These are phyloP conservation scores for Hypoxylon trugodes DNA, from an alignment of 495 filamentous ascomycete species.

Conservation along the genomic window DNA sequence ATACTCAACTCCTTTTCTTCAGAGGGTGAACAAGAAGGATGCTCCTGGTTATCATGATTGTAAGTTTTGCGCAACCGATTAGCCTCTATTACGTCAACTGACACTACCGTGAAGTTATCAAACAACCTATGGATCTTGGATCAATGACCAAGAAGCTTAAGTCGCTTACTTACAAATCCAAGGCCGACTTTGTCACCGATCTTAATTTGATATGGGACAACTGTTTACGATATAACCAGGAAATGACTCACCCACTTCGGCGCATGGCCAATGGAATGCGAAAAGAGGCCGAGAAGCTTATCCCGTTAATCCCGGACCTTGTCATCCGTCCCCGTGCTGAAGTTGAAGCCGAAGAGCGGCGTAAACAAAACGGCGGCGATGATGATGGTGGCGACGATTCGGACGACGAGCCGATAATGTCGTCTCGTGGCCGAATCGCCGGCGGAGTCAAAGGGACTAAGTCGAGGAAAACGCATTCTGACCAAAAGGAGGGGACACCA, in stretches of 20 bases:
- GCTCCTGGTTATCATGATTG: conserved; percentile 93
- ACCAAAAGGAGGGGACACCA: conserved; percentile 83
- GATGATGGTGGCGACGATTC: conserved; percentile 88
- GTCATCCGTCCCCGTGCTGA: conserved; percentile 88
- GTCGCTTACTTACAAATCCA: conserved; percentile 84
- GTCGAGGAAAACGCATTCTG: conserved; percentile 77
- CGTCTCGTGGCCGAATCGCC: conserved; percentile 90
- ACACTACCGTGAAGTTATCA: conserved; percentile 73
- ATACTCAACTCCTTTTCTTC: conserved; percentile 91
- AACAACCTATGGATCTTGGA: conserved; percentile 97
- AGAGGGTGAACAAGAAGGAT: conserved; percentile 93
- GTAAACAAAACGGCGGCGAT: conserved; percentile 77
- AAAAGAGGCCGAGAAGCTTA: conserved; percentile 94
- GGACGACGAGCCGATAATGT: conserved; percentile 98
- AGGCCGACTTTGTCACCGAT: conserved; percentile 92
- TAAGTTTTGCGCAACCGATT: conserved; percentile 54
- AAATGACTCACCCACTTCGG: conserved; percentile 83
- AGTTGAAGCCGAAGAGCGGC: conserved; percentile 93
- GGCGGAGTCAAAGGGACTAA: conserved; percentile 79
- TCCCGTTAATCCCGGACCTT: conserved; percentile 94
- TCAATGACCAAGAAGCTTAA: conserved; percentile 99
- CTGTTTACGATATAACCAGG: conserved; percentile 93
- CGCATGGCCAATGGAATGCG: conserved; percentile 96
- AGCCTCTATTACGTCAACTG: not conserved
- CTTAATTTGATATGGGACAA: conserved; percentile 96